Evolutionary conservation across 805 yeast species (phyloP).

Genomic region (Cyberlindnera maritima): DNA sequence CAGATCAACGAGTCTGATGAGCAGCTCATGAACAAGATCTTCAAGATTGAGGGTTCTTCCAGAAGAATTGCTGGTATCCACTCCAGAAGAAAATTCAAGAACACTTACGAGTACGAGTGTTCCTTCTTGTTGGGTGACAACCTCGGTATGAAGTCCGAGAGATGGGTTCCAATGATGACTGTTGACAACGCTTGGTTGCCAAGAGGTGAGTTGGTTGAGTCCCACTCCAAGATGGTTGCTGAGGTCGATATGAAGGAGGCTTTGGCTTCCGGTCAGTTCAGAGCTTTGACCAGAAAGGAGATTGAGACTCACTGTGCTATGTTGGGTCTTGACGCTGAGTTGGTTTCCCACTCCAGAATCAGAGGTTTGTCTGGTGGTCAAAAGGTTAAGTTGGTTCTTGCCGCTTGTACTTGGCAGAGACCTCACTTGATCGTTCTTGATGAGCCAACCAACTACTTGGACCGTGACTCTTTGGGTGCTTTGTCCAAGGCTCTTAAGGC

Average conservation of each 20-base stretch:
- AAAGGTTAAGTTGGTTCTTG: slow-evolving; percentile 98
- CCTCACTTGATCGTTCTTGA: slow-evolving; percentile 99
- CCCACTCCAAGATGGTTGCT: slow-evolving; percentile 98
- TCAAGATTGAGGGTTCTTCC: slow-evolving; percentile 97
- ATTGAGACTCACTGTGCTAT: slow-evolving; percentile 98
- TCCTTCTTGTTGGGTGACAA: slow-evolving; percentile 97
- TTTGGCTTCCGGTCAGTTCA: slow-evolving; percentile 99
- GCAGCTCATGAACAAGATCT: slow-evolving; percentile 98
- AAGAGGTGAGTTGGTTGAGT: slow-evolving; percentile 96
- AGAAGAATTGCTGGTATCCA: slow-evolving; percentile 94
- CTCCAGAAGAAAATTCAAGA: slow-evolving; percentile 99
- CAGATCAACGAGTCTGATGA: slow-evolving; percentile 96
- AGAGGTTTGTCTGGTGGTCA: slow-evolving; percentile 99
- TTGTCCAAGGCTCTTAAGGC: slow-evolving; percentile 97
- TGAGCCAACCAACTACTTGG: slow-evolving; percentile 99
- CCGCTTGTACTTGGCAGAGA: slow-evolving; percentile 99
- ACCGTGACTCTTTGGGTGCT: slow-evolving; percentile 99
- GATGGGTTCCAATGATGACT: slow-evolving; percentile 99
- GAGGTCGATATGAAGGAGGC: slow-evolving; percentile 99
- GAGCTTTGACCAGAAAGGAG: slow-evolving; percentile 99
- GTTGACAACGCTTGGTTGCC: slow-evolving; percentile 99
- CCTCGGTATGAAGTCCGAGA: slow-evolving; percentile 97
- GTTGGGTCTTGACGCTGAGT: slow-evolving; percentile 98
- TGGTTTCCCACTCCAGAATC: slow-evolving; percentile 99
- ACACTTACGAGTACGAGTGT: slow-evolving; percentile 99